Evolutionary conservation across 139 green algal species (phyloP).

Genomic region (Chlorella sp.): DNA sequence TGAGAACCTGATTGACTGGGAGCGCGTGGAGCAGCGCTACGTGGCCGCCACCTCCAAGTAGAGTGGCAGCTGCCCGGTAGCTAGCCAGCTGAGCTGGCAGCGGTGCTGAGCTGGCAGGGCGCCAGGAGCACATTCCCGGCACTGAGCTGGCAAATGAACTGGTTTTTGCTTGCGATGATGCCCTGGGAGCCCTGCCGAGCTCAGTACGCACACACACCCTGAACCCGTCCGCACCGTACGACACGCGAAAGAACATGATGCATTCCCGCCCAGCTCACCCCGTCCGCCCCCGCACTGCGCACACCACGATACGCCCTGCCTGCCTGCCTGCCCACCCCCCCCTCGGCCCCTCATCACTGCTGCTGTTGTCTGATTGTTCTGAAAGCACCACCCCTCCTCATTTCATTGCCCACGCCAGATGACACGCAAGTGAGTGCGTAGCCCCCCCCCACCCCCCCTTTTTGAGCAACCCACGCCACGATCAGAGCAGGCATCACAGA

Average conservation of each 20-base stretch:
- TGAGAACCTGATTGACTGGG: slow-evolving; percentile 90
- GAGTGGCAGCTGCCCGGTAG: neutral
- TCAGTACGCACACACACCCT: no score
- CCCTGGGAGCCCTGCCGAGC: neutral
- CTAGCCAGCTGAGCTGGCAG: no score
- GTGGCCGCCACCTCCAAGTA: slow-evolving; percentile 39
- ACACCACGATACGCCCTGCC: slow-evolving; percentile 1
- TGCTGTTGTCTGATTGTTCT: neutral
- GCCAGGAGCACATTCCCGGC: no score
- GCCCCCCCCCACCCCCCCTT: no score
- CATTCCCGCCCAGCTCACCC: neutral
- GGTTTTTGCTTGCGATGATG: neutral
- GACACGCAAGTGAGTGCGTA: no score
- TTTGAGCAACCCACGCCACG: no score
- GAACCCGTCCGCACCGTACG: no score
- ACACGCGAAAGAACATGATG: no score
- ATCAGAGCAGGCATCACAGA: no score
- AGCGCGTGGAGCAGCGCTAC: slow-evolving; percentile 63
- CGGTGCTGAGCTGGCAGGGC: no score
- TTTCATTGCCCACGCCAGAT: slow-evolving; percentile 13
- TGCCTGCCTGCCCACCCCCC: no score
- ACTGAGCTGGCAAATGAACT: neutral
- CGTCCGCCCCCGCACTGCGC: neutral
- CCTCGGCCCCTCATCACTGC: neutral
- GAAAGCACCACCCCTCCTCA: slow-evolving; percentile 7